Conservation (phyloP, 2,329 filamentous ascomycete genomes). For the Camptophora hylomeconis region DNA sequence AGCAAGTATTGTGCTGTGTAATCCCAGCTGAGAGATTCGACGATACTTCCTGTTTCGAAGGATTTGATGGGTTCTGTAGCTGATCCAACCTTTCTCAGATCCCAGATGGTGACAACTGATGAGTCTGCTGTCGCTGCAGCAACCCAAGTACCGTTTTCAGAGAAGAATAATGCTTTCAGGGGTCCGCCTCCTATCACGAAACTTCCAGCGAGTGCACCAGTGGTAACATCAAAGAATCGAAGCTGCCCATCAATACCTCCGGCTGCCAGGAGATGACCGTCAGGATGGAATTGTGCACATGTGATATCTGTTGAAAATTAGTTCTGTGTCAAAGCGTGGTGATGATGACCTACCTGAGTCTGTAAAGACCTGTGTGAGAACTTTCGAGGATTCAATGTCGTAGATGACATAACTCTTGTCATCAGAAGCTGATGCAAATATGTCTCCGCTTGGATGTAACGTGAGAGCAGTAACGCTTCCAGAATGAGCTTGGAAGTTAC, state of each 20-base stretch:
- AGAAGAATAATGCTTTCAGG: conserved; percentile 68
- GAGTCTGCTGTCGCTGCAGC: conserved; percentile 69
- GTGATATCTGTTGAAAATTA: conserved; percentile 47
- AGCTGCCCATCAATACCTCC: conserved; percentile 71
- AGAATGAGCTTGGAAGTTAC: conserved; percentile 66
- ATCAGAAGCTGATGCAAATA: conserved; percentile 74
- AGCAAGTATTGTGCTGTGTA: conserved; percentile 91
- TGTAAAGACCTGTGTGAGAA: conserved; percentile 65
- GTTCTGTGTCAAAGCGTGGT: conserved; percentile 1
- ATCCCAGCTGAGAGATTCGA: conserved; percentile 74
- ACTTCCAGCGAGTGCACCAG: conserved; percentile 59
- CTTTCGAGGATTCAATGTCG: conserved; percentile 54
- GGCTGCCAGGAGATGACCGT: conserved; percentile 84
- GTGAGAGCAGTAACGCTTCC: conserved; percentile 66
- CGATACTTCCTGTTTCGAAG: conserved; percentile 63
- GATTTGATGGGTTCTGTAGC: conserved; percentile 55
- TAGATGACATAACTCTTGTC: conserved; percentile 93
- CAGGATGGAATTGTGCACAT: conserved; percentile 78
- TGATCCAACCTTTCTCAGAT: conserved; percentile 68
- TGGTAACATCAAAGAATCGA: conserved; percentile 79
- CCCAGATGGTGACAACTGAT: conserved; percentile 72
- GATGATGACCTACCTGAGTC: conserved; percentile 53
- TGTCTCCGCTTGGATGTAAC: conserved; percentile 67
- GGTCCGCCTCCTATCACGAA: conserved; percentile 50
- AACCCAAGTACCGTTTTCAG: conserved; percentile 94